These are phyloP conservation scores for Diatrype stigma DNA, from an alignment of 2,329 filamentous ascomycete genomes.

Conservation along the genomic window DNA sequence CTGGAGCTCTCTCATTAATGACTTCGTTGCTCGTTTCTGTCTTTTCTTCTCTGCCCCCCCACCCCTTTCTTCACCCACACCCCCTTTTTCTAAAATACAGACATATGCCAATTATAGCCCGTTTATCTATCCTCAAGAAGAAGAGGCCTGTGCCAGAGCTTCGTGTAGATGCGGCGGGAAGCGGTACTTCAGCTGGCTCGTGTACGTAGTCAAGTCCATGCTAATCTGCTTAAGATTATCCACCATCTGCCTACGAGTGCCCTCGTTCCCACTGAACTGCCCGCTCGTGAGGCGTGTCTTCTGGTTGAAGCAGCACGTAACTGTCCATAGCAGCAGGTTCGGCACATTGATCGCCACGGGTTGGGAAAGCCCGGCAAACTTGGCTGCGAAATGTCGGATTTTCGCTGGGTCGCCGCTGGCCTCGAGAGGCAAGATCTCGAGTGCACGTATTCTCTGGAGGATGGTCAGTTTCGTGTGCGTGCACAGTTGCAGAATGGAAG, in stretches of 20 bases:
- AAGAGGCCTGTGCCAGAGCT: constrained; percentile 75
- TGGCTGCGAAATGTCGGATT: constrained; percentile 76
- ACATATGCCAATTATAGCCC: too few species aligned
- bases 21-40: too few species aligned
- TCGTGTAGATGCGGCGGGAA: constrained; percentile 85
- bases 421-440: constrained; percentile 76
- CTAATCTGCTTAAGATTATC: constrained; percentile 74
- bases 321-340: constrained; percentile 89
- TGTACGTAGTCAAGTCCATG: constrained; percentile 89
- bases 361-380: constrained; percentile 73
- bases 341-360: constrained; percentile 86
- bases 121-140: constrained; percentile 43
- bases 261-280: constrained; percentile 70
- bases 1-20: too few species aligned
- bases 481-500: too few species aligned
- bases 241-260: constrained; percentile 59
- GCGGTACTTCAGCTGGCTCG: constrained; percentile 85
- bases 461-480: too few species aligned
- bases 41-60: too few species aligned
- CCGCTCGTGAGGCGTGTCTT: constrained; percentile 65
- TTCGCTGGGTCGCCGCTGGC: constrained; percentile 69
- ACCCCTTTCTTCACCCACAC: too few species aligned
- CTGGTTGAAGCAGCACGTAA: constrained; percentile 78
- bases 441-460: constrained; percentile 66
- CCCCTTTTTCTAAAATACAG: too few species aligned